Evolutionary conservation across 2,329 filamentous ascomycete genomes (phyloP).

Genomic region (Cryphonectria japonica): DNA sequence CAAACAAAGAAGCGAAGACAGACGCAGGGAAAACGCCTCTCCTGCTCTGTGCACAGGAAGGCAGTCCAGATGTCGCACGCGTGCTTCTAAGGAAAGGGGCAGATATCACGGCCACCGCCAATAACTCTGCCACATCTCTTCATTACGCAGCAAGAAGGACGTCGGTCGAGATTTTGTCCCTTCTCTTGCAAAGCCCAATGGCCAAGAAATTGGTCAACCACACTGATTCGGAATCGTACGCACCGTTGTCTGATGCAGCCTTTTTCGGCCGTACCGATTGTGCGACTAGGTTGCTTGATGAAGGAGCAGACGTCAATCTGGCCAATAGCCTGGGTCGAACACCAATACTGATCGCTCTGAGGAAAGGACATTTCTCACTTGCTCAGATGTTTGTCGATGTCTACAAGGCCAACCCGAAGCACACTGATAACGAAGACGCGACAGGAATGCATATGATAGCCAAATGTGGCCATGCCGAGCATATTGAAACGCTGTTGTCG

Average conservation of each 20-base stretch:
- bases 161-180: neutral
- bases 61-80: neutral
- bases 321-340: neutral
- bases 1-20: neutral
- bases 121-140: neutral
- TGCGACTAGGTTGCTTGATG: neutral
- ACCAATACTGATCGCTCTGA: neutral
- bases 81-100: neutral
- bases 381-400: neutral
- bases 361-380: neutral
- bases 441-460: neutral
- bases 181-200: neutral
- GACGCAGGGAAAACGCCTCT: neutral
- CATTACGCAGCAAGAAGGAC: neutral
- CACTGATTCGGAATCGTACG: neutral
- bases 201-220: neutral
- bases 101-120: neutral
- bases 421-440: neutral
- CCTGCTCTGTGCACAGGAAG: neutral
- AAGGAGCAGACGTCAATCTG: neutral
- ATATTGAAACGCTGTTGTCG: neutral
- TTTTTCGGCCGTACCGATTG: neutral
- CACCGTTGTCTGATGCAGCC: neutral
- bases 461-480: neutral
- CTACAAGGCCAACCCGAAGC: neutral